Percentiles rank a stretch among this genome's conserved stretches.
These are phyloP conservation scores for Aspergillus incahuasiensis DNA, from an alignment of 495 filamentous ascomycete genomes.

Conservation along the genomic window DNA sequence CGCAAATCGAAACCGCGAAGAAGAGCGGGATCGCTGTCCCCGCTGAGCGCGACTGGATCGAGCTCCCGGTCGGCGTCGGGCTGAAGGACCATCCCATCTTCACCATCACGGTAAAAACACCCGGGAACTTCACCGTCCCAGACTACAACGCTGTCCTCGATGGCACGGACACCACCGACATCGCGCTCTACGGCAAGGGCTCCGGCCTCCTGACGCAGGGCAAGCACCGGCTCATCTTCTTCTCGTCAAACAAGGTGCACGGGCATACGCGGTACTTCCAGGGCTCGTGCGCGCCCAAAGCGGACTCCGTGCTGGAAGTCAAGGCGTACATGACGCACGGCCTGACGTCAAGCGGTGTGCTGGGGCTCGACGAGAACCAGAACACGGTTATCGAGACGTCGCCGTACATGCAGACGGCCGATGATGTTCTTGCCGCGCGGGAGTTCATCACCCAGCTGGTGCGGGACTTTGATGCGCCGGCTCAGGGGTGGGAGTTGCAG, in stretches of 20 bases:
- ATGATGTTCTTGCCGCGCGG: slow-evolving; percentile 14
- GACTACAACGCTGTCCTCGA: slow-evolving; percentile 57
- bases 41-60: slow-evolving; percentile 50
- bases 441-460: slow-evolving; percentile 40
- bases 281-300: slow-evolving; percentile 17
- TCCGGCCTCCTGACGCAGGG: slow-evolving; percentile 63
- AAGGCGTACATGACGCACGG: slow-evolving; percentile 40
- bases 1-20: slow-evolving; percentile 49
- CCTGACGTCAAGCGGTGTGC: slow-evolving; percentile 45
- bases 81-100: slow-evolving; percentile 67
- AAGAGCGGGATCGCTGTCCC: slow-evolving; percentile 7
- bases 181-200: slow-evolving; percentile 38
- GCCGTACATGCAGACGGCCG: slow-evolving; percentile 19
- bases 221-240: slow-evolving; percentile 48
- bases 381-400: slow-evolving; percentile 51
- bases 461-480: too few relatives aligned
- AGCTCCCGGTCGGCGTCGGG: slow-evolving; percentile 67
- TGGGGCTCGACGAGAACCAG: slow-evolving; percentile 51
- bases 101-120: slow-evolving; percentile 53
- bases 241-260: slow-evolving; percentile 20
- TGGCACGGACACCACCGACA: slow-evolving; percentile 30
- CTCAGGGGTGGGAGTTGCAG: too few relatives aligned
- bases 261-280: slow-evolving; percentile 22
- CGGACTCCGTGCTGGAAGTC: slow-evolving; percentile 24
- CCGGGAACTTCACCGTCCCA: slow-evolving; percentile 50